Conservation (phyloP, 2,329 filamentous ascomycete genomes). For the Cladobotryum protrusum region DNA sequence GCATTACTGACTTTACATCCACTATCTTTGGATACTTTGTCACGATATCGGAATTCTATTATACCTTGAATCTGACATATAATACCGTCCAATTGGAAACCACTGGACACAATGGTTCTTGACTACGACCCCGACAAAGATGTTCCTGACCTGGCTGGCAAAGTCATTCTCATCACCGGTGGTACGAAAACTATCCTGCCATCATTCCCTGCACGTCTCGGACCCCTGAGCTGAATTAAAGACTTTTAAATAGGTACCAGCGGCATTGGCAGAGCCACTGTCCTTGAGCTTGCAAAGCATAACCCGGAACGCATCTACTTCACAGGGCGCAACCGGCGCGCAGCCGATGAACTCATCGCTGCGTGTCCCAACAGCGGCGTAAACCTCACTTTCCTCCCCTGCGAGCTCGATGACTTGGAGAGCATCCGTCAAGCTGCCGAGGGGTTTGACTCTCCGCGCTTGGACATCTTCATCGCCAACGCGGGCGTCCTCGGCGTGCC, state of each 20-base stretch:
- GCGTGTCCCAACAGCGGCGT: constrained; percentile 36
- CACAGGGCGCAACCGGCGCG: constrained; percentile 30
- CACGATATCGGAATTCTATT: not conserved
- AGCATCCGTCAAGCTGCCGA: constrained; percentile 34
- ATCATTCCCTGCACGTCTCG: not conserved
- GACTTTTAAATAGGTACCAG: constrained; percentile 28
- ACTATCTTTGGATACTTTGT: not conserved
- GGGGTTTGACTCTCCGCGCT: constrained; percentile 27
- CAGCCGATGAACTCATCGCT: constrained; percentile 16
- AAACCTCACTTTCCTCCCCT: constrained; percentile 34
- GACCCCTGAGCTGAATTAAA: not conserved
- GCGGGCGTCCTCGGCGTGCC: constrained; percentile 38
- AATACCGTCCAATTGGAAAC: not conserved
- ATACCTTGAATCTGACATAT: not conserved
- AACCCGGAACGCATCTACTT: constrained; percentile 18
- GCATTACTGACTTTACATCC: too few species aligned
- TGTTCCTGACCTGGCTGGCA: constrained; percentile 62
- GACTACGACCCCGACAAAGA: constrained; percentile 22
- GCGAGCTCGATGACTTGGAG: constrained; percentile 1
- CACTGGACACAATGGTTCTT: not conserved
- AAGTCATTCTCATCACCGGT: constrained; percentile 75
- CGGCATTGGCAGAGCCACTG: constrained; percentile 59
- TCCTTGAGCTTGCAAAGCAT: constrained; percentile 17
- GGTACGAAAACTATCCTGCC: constrained; percentile 24
- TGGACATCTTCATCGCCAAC: constrained; percentile 43